Evolutionary conservation across 768 basidiomycete species (phyloP).

Genomic region (Tephrocybe rancida): DNA sequence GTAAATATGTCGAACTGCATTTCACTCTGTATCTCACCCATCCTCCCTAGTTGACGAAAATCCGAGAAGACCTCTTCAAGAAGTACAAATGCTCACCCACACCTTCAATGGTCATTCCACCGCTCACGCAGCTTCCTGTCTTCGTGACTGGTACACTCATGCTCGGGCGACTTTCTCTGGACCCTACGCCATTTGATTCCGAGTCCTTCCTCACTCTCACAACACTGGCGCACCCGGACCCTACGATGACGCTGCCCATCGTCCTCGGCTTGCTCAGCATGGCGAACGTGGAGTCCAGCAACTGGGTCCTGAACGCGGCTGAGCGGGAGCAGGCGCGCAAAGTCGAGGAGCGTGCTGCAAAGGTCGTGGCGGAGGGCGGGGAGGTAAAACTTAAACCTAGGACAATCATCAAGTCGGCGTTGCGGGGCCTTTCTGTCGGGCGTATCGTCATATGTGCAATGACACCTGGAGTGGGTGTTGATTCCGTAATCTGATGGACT

Average conservation of each 20-base stretch:
- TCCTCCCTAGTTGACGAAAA: conserved; percentile 46
- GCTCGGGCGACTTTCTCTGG: conserved; percentile 54
- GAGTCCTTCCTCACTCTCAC: conserved; percentile 79
- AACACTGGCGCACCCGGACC: conserved; percentile 69
- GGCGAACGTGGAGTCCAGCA: conserved; percentile 78
- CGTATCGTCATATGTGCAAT: conserved; percentile 70
- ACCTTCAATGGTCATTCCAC: conserved; percentile 60
- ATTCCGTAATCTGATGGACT: background rate
- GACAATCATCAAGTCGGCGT: conserved; percentile 50
- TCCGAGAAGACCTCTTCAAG: conserved; percentile 61
- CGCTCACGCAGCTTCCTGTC: conserved; percentile 69
- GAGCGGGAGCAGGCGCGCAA: conserved; percentile 52
- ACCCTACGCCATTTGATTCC: conserved; percentile 71
- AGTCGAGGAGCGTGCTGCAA: conserved; percentile 49
- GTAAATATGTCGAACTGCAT: conserved; percentile 16
- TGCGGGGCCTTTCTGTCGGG: conserved; percentile 61
- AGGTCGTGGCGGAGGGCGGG: conserved; percentile 45
- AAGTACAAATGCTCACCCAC: conserved; percentile 59
- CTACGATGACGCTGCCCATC: conserved; percentile 70
- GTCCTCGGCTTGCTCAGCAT: conserved; percentile 72
- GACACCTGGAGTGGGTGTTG: conserved; percentile 66
- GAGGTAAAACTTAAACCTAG: conserved; percentile 45
- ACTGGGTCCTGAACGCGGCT: conserved; percentile 68
- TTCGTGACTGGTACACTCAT: conserved; percentile 69
- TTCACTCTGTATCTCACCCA: conserved; percentile 1